Conservation (phyloP, 1,284 basidiomycete species). For the Heterobasidion occidentale region DNA sequence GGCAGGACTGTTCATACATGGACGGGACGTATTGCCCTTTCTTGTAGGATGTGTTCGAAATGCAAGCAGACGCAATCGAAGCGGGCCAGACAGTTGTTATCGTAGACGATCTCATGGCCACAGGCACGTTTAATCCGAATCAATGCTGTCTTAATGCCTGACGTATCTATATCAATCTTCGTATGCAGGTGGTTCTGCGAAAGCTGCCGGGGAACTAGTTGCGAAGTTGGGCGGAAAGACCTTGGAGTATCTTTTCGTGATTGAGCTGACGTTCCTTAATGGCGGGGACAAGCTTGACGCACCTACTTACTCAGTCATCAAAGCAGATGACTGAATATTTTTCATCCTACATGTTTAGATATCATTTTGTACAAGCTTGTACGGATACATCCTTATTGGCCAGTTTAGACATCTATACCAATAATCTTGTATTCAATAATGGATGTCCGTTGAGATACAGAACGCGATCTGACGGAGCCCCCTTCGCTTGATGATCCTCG, state of each 20-base stretch:
- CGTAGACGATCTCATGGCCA: slow-evolving; percentile 96
- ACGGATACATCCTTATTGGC: background rate
- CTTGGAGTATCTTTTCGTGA: slow-evolving; percentile 92
- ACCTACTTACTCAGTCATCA: slow-evolving; percentile 80
- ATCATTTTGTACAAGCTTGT: background rate
- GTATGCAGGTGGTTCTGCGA: slow-evolving; percentile 82
- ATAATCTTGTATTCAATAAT: slow-evolving; percentile 64
- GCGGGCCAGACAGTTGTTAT: slow-evolving; percentile 83
- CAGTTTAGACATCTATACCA: slow-evolving; percentile 31
- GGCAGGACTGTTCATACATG: slow-evolving; percentile 6
- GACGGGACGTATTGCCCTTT: background rate
- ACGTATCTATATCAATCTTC: background rate
- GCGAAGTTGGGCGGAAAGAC: slow-evolving; percentile 76
- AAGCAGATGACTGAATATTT: slow-evolving; percentile 54
- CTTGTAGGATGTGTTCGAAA: slow-evolving; percentile 83
- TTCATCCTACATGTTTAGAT: background rate
- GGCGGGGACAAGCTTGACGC: slow-evolving; percentile 77
- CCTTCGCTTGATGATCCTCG: slow-evolving; percentile 9
- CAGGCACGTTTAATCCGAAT: slow-evolving; percentile 46
- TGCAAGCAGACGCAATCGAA: slow-evolving; percentile 84
- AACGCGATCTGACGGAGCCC: slow-evolving; percentile 29
- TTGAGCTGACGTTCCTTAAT: slow-evolving; percentile 82
- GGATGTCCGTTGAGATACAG: slow-evolving; percentile 74
- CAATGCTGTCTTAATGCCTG: background rate
- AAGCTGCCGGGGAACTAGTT: slow-evolving; percentile 90